Evolutionary conservation across 352 stramenopile genomes (phyloP).

Genomic region (Globisporangium carolinianum): DNA sequence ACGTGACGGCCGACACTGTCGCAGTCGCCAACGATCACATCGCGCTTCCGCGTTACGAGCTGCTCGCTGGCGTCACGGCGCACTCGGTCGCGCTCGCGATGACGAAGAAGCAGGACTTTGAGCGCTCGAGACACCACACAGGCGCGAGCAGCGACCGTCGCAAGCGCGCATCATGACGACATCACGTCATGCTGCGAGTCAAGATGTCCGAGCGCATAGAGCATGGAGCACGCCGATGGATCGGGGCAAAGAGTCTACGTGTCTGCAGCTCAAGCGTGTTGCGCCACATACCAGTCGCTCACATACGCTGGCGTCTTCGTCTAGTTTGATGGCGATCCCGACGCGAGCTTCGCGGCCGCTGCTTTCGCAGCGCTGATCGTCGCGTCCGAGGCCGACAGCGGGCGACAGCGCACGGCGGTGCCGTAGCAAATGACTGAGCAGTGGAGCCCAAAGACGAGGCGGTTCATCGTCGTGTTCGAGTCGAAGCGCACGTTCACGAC

Average conservation of each 20-base stretch:
- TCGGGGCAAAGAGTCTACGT: neutral
- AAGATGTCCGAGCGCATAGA: neutral
- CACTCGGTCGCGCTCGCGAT: neutral
- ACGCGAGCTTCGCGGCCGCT: neutral
- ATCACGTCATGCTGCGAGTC: neutral
- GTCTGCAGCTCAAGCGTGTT: neutral
- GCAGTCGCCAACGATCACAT: neutral
- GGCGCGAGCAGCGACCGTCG: neutral
- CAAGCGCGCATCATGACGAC: conserved; percentile 1
- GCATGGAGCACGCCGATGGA: too few species aligned
- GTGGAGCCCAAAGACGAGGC: conserved; percentile 77
- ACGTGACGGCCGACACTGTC: neutral
- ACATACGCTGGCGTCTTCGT: neutral
- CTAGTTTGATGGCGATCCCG: neutral
- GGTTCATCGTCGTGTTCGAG: conserved; percentile 83
- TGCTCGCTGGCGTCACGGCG: neutral
- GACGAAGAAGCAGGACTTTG: conserved; percentile 1
- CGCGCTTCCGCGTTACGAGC: neutral
- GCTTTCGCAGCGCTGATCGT: conserved; percentile 5
- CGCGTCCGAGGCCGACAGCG: conserved; percentile 1
- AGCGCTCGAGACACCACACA: neutral
- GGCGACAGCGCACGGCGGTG: conserved; percentile 61
- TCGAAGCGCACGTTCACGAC: conserved; percentile 79
- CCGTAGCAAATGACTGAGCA: conserved; percentile 78
- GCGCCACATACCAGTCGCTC: neutral